These are phyloP conservation scores for Myxozyma lipomycoides DNA, from an alignment of 805 yeast species.

Conservation along the genomic window DNA sequence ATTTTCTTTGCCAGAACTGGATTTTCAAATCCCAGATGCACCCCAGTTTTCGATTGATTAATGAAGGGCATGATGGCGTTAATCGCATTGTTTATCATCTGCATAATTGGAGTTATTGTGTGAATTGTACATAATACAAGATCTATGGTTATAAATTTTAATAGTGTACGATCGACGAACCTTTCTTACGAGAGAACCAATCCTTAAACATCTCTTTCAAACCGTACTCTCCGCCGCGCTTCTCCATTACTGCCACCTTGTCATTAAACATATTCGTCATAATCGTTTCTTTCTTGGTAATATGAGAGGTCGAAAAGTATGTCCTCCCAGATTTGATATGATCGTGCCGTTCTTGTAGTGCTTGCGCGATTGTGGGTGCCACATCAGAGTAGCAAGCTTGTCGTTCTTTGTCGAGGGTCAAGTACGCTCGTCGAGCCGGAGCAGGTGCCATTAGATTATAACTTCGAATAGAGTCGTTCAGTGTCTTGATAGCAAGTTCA, in stretches of 20 bases:
- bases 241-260: slow-evolving; percentile 23
- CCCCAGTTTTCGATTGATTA: background rate
- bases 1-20: background rate
- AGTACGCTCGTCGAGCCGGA: slow-evolving; percentile 24
- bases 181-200: slow-evolving; percentile 13
- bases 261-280: slow-evolving; percentile 17
- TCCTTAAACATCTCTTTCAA: slow-evolving; percentile 25
- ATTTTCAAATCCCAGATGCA: background rate
- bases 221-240: slow-evolving; percentile 28
- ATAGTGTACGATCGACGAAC: slow-evolving; percentile 1
- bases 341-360: slow-evolving; percentile 20
- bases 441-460: slow-evolving; percentile 28
- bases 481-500: slow-evolving; percentile 22
- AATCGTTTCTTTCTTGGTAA: slow-evolving; percentile 1
- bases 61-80: background rate
- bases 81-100: background rate
- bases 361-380: slow-evolving; percentile 15
- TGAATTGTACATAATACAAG: background rate
- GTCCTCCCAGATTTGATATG: slow-evolving; percentile 10
- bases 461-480: slow-evolving; percentile 25
- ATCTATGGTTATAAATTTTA: background rate
- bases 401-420: slow-evolving; percentile 15
- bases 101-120: background rate
- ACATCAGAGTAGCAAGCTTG: slow-evolving; percentile 23
- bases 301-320: background rate